Percentiles rank a stretch among this genome's conserved stretches.
Evolutionary conservation across 805 yeast genomes (phyloP).

Genomic region (Saturnispora mendoncae): DNA sequence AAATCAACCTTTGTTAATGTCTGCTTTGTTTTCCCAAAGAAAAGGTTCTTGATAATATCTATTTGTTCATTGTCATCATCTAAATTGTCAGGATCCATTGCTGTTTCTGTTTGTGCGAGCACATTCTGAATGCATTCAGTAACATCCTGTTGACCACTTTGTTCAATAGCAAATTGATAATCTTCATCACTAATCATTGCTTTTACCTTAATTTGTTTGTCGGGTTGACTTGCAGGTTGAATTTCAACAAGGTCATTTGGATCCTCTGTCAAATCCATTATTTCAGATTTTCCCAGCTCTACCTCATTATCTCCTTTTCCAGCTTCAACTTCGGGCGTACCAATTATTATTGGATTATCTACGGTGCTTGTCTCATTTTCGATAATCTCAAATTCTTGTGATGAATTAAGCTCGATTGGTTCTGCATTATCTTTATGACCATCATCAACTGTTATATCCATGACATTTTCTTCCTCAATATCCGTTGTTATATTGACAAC

Average conservation of each 20-base stretch:
- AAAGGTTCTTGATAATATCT: slow-evolving; percentile 71
- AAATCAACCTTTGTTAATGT: slow-evolving; percentile 45
- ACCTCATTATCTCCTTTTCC: not conserved
- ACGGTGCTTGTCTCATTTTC: slow-evolving; percentile 13
- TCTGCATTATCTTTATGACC: not conserved
- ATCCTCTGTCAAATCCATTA: slow-evolving; percentile 1
- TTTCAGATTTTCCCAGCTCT: too few relatives aligned
- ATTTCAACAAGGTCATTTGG: not conserved
- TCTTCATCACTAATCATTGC: slow-evolving; percentile 46
- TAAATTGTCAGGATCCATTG: slow-evolving; percentile 55
- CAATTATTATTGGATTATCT: not conserved
- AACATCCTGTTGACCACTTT: slow-evolving; percentile 94
- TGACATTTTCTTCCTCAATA: not conserved
- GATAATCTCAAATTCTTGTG: slow-evolving; percentile 10
- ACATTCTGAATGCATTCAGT: slow-evolving; percentile 96
- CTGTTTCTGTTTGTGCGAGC: slow-evolving; percentile 81
- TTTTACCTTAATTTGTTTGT: slow-evolving; percentile 16
- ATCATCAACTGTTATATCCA: slow-evolving; percentile 9
- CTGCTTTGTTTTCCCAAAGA: slow-evolving; percentile 82
- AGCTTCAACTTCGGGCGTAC: not conserved
- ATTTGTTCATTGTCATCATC: slow-evolving; percentile 74
- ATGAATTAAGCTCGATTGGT: not conserved
- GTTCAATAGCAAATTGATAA: slow-evolving; percentile 63
- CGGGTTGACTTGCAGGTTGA: not conserved
- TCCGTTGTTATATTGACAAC: slow-evolving; percentile 47